Base-by-base conservation (phyloP, 805 yeast genomes). In the Lachancea lanzarotensis region DNA sequence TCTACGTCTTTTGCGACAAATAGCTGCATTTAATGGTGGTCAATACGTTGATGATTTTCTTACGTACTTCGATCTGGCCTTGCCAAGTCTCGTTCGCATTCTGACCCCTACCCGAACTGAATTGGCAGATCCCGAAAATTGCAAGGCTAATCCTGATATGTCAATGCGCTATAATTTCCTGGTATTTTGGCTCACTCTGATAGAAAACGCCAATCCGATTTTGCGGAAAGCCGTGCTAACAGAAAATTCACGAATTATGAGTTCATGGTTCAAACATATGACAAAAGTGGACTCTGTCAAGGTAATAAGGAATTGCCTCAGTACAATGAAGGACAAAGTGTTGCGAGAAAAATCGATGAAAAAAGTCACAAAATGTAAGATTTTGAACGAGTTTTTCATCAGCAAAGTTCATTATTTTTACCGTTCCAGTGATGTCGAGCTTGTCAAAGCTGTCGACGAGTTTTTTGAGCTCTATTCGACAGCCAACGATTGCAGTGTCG, bases 351-450 rank as follows among this genome's bases (percentile, higher is more conserved):
- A 68, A 2, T 65, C 74, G 11, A 83, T 80, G 58, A 78, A 78
- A 52, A 82, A 80, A 55, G 69, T 81, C 48, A 75, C 88, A 0
- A 90, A 89, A 59, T 75, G 87, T 48, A 78, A 79, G 48, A 74
- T 89, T 13, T 74, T 91, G 55, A 87, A 86, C 53, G 97, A 90
- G 57, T 77, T 84, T 71, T 76, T 82, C 18, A 57, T 88, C 46
- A 71, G 73, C 22, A 79, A 79, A 43, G 52, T 87, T 26, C 75
- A 78, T 29, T 70, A 75, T 3, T 60, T 87, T 2, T 79, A 73
- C 40, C 68, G 70, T 33, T 60, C 69, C n/a, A 20, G 56, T 0
- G 63, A 68, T 31, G 55, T 63, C 11, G 63, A 57, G 40, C 49
- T 79, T 12, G 67, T 68, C 10, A 60, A 62, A 5, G 53, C 59